Conservation (phyloP, 2,329 filamentous ascomycete species). For the Aspergillus fumigatus region DNA sequence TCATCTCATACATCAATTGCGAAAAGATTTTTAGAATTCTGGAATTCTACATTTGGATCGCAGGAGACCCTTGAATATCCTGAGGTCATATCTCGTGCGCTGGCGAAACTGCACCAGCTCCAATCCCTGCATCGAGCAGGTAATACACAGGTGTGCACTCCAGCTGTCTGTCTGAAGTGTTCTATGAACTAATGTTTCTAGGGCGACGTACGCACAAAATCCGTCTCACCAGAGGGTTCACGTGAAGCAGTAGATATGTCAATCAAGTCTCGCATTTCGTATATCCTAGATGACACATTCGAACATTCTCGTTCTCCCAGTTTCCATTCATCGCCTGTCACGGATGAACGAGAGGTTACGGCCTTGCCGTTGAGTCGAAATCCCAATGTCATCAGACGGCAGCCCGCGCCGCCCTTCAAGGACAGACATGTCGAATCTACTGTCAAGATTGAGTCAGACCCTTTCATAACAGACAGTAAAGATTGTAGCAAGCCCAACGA, state of each 20-base stretch:
- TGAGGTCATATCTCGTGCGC: conserved; percentile 54
- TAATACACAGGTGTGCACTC: conserved; percentile 20
- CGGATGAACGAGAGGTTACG: conserved; percentile 11
- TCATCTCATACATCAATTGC: conserved; percentile 49
- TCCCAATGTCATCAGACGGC: conserved; percentile 27
- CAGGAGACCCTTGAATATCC: conserved; percentile 61
- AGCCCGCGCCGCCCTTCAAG: conserved; percentile 40
- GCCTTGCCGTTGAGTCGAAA: conserved; percentile 16
- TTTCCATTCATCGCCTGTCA: conserved; percentile 29
- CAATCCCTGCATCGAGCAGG: conserved; percentile 43
- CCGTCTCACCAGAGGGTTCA: background rate
- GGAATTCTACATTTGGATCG: conserved; percentile 66
- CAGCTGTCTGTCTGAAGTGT: conserved; percentile 5
- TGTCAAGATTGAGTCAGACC: conserved; percentile 58
- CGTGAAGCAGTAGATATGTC: conserved; percentile 3
- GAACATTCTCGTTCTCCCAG: conserved; percentile 7
- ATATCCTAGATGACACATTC: conserved; percentile 12
- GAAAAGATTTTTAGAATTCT: conserved; percentile 54
- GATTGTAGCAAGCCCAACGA: conserved; percentile 67
- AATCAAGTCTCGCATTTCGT: conserved; percentile 12
- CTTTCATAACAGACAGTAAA: conserved; percentile 46
- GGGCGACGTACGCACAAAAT: background rate
- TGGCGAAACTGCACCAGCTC: conserved; percentile 55
- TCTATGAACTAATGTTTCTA: background rate
- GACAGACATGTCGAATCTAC: conserved; percentile 65